Percentiles rank a stretch among this genome's conserved stretches.
Conservation (phyloP, 768 basidiomycete species). For the Auriscalpium orientale region DNA sequence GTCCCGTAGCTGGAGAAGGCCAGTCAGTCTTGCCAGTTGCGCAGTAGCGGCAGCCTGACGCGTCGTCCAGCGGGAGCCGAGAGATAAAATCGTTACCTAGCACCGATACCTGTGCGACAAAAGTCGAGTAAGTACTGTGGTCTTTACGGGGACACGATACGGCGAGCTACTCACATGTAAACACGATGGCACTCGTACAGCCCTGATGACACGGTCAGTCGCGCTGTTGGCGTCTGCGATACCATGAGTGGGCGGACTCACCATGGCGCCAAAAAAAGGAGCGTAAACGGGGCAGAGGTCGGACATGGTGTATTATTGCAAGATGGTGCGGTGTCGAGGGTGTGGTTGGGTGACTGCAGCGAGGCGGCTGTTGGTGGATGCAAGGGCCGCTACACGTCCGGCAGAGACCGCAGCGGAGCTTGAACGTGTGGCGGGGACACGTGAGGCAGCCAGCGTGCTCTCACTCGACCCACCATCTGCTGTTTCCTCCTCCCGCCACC, state of each 20-base stretch:
- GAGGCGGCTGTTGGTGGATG: no score
- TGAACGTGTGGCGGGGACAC: no score
- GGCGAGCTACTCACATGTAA: slow-evolving; percentile 67
- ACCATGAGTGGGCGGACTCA: slow-evolving; percentile 29
- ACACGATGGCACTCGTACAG: slow-evolving; percentile 92
- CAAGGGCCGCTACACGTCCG: no score
- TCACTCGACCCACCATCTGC: slow-evolving; percentile 20
- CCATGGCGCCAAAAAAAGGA: slow-evolving; percentile 97
- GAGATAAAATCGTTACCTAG: slow-evolving; percentile 44
- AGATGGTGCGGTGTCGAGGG: background rate
- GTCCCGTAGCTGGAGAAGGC: slow-evolving; percentile 77
- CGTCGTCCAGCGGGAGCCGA: background rate
- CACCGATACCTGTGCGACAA: slow-evolving; percentile 59
- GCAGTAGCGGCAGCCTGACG: background rate
- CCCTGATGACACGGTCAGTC: slow-evolving; percentile 42
- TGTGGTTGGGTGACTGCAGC: background rate
- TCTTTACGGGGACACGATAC: background rate
- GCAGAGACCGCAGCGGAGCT: no score
- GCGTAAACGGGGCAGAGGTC: slow-evolving; percentile 92
- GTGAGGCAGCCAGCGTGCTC: background rate
- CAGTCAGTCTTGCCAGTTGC: background rate
- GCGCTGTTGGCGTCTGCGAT: background rate
- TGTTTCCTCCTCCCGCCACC: slow-evolving; percentile 12
- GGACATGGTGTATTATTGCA: slow-evolving; percentile 38
- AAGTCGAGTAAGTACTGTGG: background rate